Base-by-base conservation (phyloP, 345 rosid genomes). In the Eucalyptus cladocalyx region DNA sequence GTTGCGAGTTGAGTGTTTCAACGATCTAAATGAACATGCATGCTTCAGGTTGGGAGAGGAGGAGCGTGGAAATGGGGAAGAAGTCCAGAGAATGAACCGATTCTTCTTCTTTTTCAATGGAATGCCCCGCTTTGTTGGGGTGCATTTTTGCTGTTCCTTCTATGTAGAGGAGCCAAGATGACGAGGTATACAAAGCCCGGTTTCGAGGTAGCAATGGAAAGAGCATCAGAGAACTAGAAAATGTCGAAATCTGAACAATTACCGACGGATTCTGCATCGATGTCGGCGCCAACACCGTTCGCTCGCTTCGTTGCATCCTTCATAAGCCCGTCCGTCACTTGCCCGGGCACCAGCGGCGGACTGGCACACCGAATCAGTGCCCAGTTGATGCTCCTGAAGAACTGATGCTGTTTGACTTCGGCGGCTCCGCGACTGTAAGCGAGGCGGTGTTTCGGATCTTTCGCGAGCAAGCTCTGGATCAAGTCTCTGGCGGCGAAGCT, bases 361-460 rank as follows among this genome's bases (percentile, higher is more conserved):
- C 86, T 94, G 11, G 97, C 93, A 86, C 99, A 97, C 10, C 99
- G 96, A 87, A 96, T 96, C 87, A 97, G 93, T 32, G 99, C 99
- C 99, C 99, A 97, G 65, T 97, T 97, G 58, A 94, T 92, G 40
- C 95, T 95, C 87, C 94, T 96, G 88, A 97, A 96, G 93, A 97
- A 97, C 3, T 96, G 98, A 80, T 97, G 99, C 89, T 94, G 98
- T 87, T 97, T 97, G 7, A 97, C 90, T 94, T 97, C 98, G 8
- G 97, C 90, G 19, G 99, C 99, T 47, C 99, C 99, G 65, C 99
- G 95, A 88, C 94, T 91, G 87, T 94, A 95, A 54, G 94, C 99
- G 89, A 97, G 93, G 58, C 98, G 92, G 40, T 95, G 95, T 88
- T 94, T 97, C 4, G 99, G 99, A 88, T 97, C 99, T 87, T 96